Conservation (phyloP, 306 rosid species). For the Benincasa hispida region DNA sequence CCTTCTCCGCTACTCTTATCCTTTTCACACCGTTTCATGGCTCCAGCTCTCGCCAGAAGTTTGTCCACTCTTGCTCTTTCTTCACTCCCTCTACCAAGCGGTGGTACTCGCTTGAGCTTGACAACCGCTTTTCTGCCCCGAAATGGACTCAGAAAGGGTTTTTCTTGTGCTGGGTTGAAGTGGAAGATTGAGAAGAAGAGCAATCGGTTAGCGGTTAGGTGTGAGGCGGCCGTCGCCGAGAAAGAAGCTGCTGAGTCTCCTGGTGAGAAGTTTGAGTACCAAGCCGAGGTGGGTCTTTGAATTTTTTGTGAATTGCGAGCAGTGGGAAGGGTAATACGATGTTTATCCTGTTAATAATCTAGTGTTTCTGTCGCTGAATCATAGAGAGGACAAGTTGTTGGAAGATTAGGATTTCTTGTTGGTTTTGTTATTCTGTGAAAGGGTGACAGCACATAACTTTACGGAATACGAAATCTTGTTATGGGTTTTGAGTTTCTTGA, state of each 20-base stretch:
- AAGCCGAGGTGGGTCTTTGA: constrained; percentile 77
- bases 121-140: constrained; percentile 47
- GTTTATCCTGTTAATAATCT: not conserved
- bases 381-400: not conserved
- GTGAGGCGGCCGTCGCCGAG: constrained; percentile 83
- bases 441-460: not conserved
- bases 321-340: not conserved
- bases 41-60: constrained; percentile 69
- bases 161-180: constrained; percentile 28
- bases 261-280: constrained; percentile 87
- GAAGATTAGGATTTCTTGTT: not conserved
- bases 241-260: constrained; percentile 55
- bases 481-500: not conserved
- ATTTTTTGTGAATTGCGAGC: not conserved
- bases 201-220: constrained; percentile 32
- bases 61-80: constrained; percentile 45
- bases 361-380: not conserved
- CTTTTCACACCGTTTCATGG: constrained; percentile 25
- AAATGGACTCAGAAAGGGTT: constrained; percentile 24
- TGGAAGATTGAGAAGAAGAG: constrained; percentile 41
- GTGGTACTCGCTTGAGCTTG: constrained; percentile 20
- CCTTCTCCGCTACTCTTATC: not conserved
- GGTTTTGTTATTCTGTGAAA: not conserved
- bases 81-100: constrained; percentile 26
- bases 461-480: not conserved